phyloP scores from a whole-genome alignment of 805 yeast genomes.

The Saccharomyces jurei region DNA sequence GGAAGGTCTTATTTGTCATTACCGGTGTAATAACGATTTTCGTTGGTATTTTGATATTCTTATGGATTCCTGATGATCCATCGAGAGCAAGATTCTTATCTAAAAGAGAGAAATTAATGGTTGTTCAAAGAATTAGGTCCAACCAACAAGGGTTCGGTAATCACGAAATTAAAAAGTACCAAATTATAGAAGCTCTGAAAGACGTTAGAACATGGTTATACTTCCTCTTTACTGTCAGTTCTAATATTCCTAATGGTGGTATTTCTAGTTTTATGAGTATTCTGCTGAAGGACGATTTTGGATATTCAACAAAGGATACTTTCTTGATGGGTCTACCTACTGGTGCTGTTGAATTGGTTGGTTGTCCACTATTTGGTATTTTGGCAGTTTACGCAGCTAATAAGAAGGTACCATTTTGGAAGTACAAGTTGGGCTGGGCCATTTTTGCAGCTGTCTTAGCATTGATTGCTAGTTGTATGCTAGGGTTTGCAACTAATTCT shows the following conservation, averaged over 20 bases:
- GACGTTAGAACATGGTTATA: constrained; percentile 46
- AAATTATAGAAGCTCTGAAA: constrained; percentile 42
- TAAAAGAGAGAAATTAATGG: constrained; percentile 36
- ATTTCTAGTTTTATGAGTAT: constrained; percentile 41
- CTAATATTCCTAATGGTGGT: constrained; percentile 49
- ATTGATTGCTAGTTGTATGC: constrained; percentile 33
- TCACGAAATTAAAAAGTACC: constrained; percentile 45
- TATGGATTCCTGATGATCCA: constrained; percentile 54
- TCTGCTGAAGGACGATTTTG: constrained; percentile 36
- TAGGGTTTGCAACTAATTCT: constrained; percentile 35
- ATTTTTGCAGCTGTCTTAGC: constrained; percentile 28
- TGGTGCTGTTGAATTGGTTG: constrained; percentile 39
- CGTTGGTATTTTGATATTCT: constrained; percentile 38
- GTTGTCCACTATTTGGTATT: constrained; percentile 25
- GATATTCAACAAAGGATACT: constrained; percentile 34
- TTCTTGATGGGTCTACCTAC: constrained; percentile 39
- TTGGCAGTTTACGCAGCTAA: constrained; percentile 17
- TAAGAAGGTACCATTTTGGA: constrained; percentile 12
- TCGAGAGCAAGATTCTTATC: constrained; percentile 38
- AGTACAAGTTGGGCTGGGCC: constrained; percentile 28
- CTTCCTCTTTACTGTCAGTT: constrained; percentile 34
- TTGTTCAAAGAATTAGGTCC: constrained; percentile 44
- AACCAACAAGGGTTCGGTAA: constrained; percentile 56
- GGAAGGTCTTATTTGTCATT: constrained; percentile 55
- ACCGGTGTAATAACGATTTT: constrained; percentile 52